A percentile compares a stretch with the other conserved stretches of the same genome.
phyloP scores from a whole-genome alignment of 768 basidiomycete species.

The Phaffia australis region DNA sequence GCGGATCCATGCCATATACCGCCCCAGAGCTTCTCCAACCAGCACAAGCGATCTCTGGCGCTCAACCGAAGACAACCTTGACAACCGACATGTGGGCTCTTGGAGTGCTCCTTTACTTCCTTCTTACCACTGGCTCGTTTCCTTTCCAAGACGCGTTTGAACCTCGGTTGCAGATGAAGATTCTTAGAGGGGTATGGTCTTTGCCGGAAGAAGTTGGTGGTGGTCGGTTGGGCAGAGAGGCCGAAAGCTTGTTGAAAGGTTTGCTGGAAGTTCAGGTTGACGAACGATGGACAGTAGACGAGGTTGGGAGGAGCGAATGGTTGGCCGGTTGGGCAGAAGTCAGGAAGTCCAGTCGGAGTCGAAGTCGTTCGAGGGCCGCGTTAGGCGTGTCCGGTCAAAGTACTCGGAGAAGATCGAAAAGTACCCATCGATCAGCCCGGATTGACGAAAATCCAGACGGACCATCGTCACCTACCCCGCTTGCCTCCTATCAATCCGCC shows the following conservation, averaged over 20 bases:
- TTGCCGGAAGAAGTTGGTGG: slow-evolving; percentile 37
- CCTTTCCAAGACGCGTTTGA: slow-evolving; percentile 87
- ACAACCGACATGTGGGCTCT: slow-evolving; percentile 94
- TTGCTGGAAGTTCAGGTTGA: slow-evolving; percentile 55
- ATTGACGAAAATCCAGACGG: no score
- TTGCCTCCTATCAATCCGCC: no score
- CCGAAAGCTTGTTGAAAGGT: slow-evolving; percentile 53
- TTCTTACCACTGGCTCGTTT: slow-evolving; percentile 63
- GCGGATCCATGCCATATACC: slow-evolving; percentile 78
- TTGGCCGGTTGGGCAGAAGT: slow-evolving; percentile 24
- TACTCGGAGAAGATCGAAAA: no score
- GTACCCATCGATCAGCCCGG: no score
- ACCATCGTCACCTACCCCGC: no score
- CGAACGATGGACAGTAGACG: slow-evolving; percentile 6
- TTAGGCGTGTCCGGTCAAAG: no score
- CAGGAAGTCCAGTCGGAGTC: slow-evolving; percentile 1
- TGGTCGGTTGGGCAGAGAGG: slow-evolving; percentile 27
- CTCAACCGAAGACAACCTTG: slow-evolving; percentile 43
- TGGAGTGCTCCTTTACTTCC: slow-evolving; percentile 74
- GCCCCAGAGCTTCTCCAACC: slow-evolving; percentile 75
- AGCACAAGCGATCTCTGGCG: slow-evolving; percentile 28
- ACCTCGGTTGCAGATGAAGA: slow-evolving; percentile 82
- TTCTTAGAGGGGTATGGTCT: slow-evolving; percentile 58
- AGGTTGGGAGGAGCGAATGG: slow-evolving; percentile 16
- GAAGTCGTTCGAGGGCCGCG: background rate